phyloP scores from a whole-genome alignment of 129 eudicot genomes.

The Helianthus annuus region HanXRQr2.0-SUNRISE NC_035447.2:15365505-15366004 shows the following conservation, averaged over 20 bases:
- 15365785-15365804: constrained; percentile 37
- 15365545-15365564: constrained; percentile 37
- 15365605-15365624: constrained; percentile 36
- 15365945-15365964: constrained; percentile 42
- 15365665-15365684: constrained; percentile 48
- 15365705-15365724: constrained; percentile 45
- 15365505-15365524: constrained; percentile 35
- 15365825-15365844: background rate
- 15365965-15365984: constrained; percentile 32
- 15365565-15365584: constrained; percentile 45
- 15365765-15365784: constrained; percentile 35
- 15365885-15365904: constrained; percentile 40
- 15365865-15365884: constrained; percentile 26
- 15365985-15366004: constrained; percentile 32
- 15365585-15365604: constrained; percentile 30
- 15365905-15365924: constrained; percentile 47
- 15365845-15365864: too few species aligned
- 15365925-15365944: constrained; percentile 43
- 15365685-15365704: constrained; percentile 36
- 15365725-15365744: constrained; percentile 40
- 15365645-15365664: constrained; percentile 32
- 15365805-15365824: too few species aligned
- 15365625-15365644: constrained; percentile 34
- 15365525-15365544: constrained; percentile 38
- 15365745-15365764: constrained; percentile 42